Base-by-base conservation (phyloP, 805 yeast species). In the Hanseniaspora vineae region DNA sequence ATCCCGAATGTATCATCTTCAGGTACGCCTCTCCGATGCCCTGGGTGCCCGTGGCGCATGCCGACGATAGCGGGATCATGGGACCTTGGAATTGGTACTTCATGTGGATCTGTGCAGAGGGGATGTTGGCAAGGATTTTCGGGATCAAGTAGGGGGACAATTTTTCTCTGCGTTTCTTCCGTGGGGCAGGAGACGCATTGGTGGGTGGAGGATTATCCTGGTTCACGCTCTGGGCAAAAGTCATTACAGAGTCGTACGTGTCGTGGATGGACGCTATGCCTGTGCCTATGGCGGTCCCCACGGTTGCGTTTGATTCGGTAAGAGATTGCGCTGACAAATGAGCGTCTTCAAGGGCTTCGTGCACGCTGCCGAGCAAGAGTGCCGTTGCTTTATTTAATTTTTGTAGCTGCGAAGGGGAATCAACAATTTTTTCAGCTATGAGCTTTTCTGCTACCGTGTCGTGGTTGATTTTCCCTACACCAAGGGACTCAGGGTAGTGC, bases 1-100 rank as follows among this genome's bases (percentile, higher is more conserved):
- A 23, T 31, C 44, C 17, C 17, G 44, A 12, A 17, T 19, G 39
- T 13, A 39, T 11, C 42, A 92, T 85, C 56, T 89, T 81, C 56
- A 89, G 76, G 54, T 72, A 76, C 0, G 96, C 97, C 60, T 92
- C 99, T 3, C 97, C 97, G 44, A 92, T 81, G 0, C 96, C 76
- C 58, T 92, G 94, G 31, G 83, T 76, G 0, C 99, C 99, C 0
- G 98, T 88, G 3, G 99, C 95, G 68, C 99, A 92, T 0, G 98
- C 98, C 0, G 97, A 88, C 1, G 95, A 76, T 0, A 80, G 92
- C 0, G 95, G 70, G 59, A 89, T 96, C 42, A 84, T 77, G 1
- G 96, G 95, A 0, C 98, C 99, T 55, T 75, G 69, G 39, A 88
- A 67, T 1, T 84, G 83, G 55, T 79, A 77, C 52, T 77, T 73